phyloP scores from a whole-genome alignment of 441 rosid species.

The Erodium trifolium region DNA sequence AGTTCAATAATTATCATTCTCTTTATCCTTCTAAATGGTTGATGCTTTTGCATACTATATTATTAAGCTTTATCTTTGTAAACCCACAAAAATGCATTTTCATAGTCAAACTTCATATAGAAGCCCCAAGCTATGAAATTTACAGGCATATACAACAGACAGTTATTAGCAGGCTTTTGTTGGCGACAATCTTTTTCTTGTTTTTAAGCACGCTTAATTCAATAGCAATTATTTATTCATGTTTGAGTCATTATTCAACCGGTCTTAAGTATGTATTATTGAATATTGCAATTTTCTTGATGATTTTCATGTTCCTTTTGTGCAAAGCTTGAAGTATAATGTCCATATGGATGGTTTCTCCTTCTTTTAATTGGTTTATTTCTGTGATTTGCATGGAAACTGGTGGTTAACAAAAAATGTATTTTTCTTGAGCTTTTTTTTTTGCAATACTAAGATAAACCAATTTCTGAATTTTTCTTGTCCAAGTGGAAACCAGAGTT shows the following conservation, averaged over 20 bases:
- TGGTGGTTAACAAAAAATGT: neutral
- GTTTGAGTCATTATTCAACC: neutral
- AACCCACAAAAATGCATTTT: neutral
- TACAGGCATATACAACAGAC: neutral
- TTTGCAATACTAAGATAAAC: neutral
- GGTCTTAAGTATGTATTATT: neutral
- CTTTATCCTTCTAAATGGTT: neutral
- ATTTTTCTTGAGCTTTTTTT: neutral
- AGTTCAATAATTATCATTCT: neutral
- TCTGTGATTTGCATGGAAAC: neutral
- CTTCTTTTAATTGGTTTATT: neutral
- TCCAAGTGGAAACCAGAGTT: conserved; percentile 8
- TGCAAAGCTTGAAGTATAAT: neutral
- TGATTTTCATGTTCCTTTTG: neutral
- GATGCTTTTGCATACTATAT: neutral
- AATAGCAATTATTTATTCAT: neutral
- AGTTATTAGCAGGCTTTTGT: neutral
- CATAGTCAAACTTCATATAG: neutral
- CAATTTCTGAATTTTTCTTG: neutral
- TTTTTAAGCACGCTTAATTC: neutral
- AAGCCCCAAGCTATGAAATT: neutral
- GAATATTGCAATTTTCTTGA: neutral
- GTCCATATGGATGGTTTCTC: neutral
- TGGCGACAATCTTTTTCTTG: neutral
- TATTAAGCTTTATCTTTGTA: neutral